Evolutionary conservation across 1,284 basidiomycete genomes (phyloP).

Genomic region (Taiwanofungus camphoratus): DNA sequence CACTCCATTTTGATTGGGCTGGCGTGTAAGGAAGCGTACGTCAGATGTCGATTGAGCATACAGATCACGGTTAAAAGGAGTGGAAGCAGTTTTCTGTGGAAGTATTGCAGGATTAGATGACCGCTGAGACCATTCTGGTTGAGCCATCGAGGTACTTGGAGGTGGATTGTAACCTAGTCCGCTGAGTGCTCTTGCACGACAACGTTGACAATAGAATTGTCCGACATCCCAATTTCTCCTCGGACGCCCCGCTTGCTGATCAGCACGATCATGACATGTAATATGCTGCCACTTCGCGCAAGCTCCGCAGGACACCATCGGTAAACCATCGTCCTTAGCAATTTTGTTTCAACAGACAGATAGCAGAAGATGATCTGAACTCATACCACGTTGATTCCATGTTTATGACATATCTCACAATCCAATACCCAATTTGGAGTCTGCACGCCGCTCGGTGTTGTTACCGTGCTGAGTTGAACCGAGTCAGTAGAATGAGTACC

Average conservation of each 20-base stretch:
- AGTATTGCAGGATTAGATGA: constrained; percentile 6
- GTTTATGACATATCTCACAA: constrained; percentile 75
- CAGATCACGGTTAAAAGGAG: constrained; percentile 7
- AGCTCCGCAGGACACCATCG: constrained; percentile 73
- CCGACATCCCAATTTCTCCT: constrained; percentile 68
- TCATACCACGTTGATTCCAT: constrained; percentile 64
- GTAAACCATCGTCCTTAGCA: constrained; percentile 63
- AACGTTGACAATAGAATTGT: constrained; percentile 54
- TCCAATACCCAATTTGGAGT: constrained; percentile 73
- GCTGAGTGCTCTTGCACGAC: constrained; percentile 25
- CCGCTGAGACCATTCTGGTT: constrained; percentile 12
- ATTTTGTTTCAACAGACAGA: constrained; percentile 2
- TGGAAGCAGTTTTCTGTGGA: constrained; percentile 10
- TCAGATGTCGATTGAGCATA: constrained; percentile 15
- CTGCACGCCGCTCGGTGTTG: constrained; percentile 36
- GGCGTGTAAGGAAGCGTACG: constrained; percentile 14
- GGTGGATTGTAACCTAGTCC: constrained; percentile 9
- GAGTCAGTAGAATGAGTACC: constrained; percentile 20
- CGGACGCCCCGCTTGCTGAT: constrained; percentile 48
- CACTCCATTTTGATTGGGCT: constrained; percentile 13
- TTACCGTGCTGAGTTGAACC: constrained; percentile 24
- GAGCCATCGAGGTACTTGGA: constrained; percentile 7
- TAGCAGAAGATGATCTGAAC: constrained; percentile 5
- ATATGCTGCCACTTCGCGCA: constrained; percentile 86
- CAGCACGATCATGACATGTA: constrained; percentile 64